Evolutionary conservation across 1,284 basidiomycete genomes (phyloP), one percentile per base, ranked within the genome.

Genomic region (Marasmius tenuissimus): DNA sequence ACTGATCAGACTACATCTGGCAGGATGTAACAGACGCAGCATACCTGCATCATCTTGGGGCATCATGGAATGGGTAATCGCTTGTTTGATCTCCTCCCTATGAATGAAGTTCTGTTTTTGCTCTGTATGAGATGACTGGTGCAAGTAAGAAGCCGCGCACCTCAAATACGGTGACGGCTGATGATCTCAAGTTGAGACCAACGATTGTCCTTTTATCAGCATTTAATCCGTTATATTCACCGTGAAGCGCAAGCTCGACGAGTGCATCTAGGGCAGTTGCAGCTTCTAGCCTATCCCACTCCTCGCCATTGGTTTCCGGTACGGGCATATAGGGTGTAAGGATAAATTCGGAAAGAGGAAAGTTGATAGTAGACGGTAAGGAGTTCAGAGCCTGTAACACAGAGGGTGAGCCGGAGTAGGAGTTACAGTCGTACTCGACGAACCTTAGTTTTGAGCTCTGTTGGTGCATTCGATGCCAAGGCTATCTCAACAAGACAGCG

Each of bases 401-500:
- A 66, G 56, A 54, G 16, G 27, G 53, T 20, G 45, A 52, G 49
- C 39, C 53, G 18, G 53, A 54, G 38, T 55, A 38, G 33, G 45
- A 20, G 37, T 49, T 42, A 49, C n/a, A 55, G 16, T 37, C 18
- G 14, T 14, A 3, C 22, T 16, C 20, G 16, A 59, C 70, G 51
- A 70, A 91, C 91, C 79, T 94, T 92, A 0, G 89, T 89, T 78
- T 99, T 98, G 62, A 99, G 78, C 4, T 81, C 69, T 12, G 91
- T 88, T 0, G 97, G 97, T 0, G 94, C 93, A 71, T 98, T 97
- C 35, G 94, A 97, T 3, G 95, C 92, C 22, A 99, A 82, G 0
- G 91, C 90, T 10, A 97, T 79, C 73, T 99, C 96, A 22, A 95
- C 75, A 18, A 99, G 83, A 73, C 92, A 93, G 49, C 96, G 86